A percentile compares a stretch with the other conserved stretches of the same genome.
Conservation (phyloP, 225 moss, liverwort and hornwort species). For the Polytrichum commune region DNA sequence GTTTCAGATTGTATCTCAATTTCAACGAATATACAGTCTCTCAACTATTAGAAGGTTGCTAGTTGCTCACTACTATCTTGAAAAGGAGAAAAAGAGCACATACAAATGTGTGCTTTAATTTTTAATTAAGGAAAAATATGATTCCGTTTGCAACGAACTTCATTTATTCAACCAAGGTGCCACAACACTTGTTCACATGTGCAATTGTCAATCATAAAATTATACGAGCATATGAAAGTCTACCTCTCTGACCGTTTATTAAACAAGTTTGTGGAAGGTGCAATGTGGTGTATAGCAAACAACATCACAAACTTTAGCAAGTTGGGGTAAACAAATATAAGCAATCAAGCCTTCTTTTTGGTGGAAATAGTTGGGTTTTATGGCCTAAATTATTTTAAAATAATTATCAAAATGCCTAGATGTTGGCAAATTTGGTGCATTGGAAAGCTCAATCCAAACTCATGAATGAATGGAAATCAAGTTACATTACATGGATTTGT, state of each 20-base stretch:
- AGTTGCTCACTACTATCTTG: neutral
- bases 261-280: neutral
- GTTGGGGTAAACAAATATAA: too few species aligned
- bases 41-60: too few species aligned
- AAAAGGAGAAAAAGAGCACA: neutral
- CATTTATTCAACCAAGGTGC: conserved; percentile 79
- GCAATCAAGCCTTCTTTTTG: too few species aligned
- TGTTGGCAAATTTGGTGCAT: too few species aligned
- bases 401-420: too few species aligned
- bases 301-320: too few species aligned
- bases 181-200: conserved; percentile 56
- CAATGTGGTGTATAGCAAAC: neutral
- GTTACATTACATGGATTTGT: too few species aligned
- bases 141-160: conserved; percentile 73
- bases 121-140: conserved; percentile 64
- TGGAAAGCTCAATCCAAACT: too few species aligned
- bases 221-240: neutral
- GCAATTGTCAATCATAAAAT: conserved; percentile 2
- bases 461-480: too few species aligned
- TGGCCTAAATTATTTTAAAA: too few species aligned
- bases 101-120: conserved; percentile 19
- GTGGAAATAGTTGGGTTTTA: too few species aligned
- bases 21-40: too few species aligned
- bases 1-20: neutral
- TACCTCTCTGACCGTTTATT: neutral